Conservation (phyloP, 208 protist species). For the Vickermania ingenoplastis region DNA sequence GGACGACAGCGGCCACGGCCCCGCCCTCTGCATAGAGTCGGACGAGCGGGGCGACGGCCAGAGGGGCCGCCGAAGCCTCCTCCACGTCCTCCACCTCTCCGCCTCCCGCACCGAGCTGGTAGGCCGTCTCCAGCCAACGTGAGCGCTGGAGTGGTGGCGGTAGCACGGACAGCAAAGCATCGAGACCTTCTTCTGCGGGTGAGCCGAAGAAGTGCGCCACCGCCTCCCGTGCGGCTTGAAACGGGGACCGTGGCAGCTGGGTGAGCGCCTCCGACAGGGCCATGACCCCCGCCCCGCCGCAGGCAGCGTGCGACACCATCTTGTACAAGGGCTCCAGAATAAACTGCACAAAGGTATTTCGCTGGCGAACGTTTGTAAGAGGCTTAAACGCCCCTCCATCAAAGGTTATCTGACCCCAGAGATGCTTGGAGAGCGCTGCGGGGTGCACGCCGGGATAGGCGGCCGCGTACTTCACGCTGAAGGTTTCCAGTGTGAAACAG, state of each 20-base stretch:
- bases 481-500: conserved; percentile 92
- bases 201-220: conserved; percentile 58
- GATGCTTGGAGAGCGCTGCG: conserved; percentile 79
- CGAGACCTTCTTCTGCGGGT: conserved; percentile 32
- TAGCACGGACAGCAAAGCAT: conserved; percentile 57
- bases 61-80: conserved; percentile 5
- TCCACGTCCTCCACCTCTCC: neutral
- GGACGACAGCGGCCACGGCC: conserved; percentile 46
- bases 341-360: conserved; percentile 97
- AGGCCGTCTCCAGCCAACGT: conserved; percentile 27
- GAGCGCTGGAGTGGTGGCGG: conserved; percentile 24
- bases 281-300: conserved; percentile 32
- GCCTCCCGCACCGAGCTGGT: conserved; percentile 17
- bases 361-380: conserved; percentile 45
- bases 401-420: conserved; percentile 97
- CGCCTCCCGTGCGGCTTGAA: conserved; percentile 54
- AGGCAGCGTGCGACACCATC: conserved; percentile 77
- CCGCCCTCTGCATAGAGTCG: conserved; percentile 29
- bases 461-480: conserved; percentile 91
- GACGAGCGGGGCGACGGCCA: conserved; percentile 48
- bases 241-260: conserved; percentile 45
- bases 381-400: conserved; percentile 48
- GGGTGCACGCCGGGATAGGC: conserved; percentile 32
- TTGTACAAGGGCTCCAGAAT: conserved; percentile 99
- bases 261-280: conserved; percentile 33